Evolutionary conservation across 2,329 filamentous ascomycete species (phyloP), one percentile per base, ranked within the genome.

Genomic region (Talaromyces sp.): DNA sequence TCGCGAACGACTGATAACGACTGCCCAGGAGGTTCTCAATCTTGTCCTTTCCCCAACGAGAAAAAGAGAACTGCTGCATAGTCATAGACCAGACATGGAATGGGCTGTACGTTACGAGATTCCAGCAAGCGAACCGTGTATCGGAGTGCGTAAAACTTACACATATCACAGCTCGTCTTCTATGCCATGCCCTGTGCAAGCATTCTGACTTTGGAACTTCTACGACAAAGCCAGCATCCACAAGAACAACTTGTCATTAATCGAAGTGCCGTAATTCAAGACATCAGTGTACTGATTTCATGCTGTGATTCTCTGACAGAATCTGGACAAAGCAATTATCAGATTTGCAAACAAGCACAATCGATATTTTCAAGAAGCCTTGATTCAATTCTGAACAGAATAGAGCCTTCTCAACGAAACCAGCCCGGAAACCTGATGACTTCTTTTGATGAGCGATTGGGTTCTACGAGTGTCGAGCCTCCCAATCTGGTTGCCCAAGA

Each of bases 111-210:
- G 51, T 54, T 6, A 27, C 30, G 7, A 22, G 2, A 32, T 43
- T 35, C 7, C 7, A 20, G 30, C 7, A 16, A 10, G 11, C 14
- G n/a, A 11, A 24, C 36, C 13, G 35, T 6, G 20, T 3, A 19
- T 39, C 3, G 6, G 13, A 49, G 5, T 7, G 14, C 13, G 4
- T 2, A 20, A 49, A 16, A 16, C 51, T 54, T 13, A 49, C 20
- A 3, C 16, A 13, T n/a, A 29, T 43, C 17, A 32, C 24, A 54
- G 51, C 33, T 54, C 6, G 51, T 54, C 14, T 49, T 54, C 27
- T 54, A 54, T 29, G 51, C 46, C 14, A 49, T 54, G 45, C 51
- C 51, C 9, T 54, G 51, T 20, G 46, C 51, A 17, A 54, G 51
- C 20, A 46, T 54, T 40, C 33, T 54, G 33, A 32, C 45, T 14